Evolutionary conservation across 768 basidiomycete species (phyloP).

Genomic region (Suillus fuscotomentosus): DNA sequence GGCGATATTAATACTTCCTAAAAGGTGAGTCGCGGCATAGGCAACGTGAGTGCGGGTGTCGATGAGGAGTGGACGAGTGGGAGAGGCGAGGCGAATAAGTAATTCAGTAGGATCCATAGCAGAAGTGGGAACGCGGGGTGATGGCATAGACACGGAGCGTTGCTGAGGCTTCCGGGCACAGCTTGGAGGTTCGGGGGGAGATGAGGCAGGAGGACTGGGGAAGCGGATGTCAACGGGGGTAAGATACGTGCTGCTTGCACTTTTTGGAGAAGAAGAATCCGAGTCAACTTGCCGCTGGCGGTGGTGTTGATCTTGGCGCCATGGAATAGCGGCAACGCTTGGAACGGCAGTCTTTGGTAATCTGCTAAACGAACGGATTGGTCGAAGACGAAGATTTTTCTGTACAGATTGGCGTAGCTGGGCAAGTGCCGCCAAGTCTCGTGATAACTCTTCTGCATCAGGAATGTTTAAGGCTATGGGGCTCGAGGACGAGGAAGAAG

Average conservation of each 20-base stretch:
- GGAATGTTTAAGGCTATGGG: slow-evolving; percentile 16
- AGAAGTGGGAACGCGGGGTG: slow-evolving; percentile 34
- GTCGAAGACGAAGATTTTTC: slow-evolving; percentile 75
- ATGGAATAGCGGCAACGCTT: background rate
- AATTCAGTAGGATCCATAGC: slow-evolving; percentile 44
- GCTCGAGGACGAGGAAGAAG: slow-evolving; percentile 26
- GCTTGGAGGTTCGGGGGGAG: slow-evolving; percentile 14
- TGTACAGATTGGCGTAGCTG: slow-evolving; percentile 69
- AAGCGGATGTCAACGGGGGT: slow-evolving; percentile 44
- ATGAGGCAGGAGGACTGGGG: slow-evolving; percentile 25
- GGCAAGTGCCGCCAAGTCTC: slow-evolving; percentile 67
- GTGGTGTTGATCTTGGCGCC: slow-evolving; percentile 6
- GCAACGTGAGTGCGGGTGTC: slow-evolving; percentile 76
- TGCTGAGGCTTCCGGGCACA: slow-evolving; percentile 12
- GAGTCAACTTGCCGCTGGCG: slow-evolving; percentile 6
- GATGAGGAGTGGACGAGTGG: slow-evolving; percentile 63
- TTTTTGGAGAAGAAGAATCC: slow-evolving; percentile 37
- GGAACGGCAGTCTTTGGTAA: slow-evolving; percentile 43
- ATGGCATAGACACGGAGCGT: slow-evolving; percentile 10
- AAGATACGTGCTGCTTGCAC: slow-evolving; percentile 51
- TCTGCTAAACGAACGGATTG: slow-evolving; percentile 61
- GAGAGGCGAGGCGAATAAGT: slow-evolving; percentile 47
- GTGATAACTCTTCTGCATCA: slow-evolving; percentile 57
- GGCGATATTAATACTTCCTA: slow-evolving; percentile 76
- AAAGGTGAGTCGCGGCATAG: slow-evolving; percentile 64